Evolutionary conservation across 192 early-diverging fungal species (phyloP).

Genomic region (Radiomyces spectabilis): DNA sequence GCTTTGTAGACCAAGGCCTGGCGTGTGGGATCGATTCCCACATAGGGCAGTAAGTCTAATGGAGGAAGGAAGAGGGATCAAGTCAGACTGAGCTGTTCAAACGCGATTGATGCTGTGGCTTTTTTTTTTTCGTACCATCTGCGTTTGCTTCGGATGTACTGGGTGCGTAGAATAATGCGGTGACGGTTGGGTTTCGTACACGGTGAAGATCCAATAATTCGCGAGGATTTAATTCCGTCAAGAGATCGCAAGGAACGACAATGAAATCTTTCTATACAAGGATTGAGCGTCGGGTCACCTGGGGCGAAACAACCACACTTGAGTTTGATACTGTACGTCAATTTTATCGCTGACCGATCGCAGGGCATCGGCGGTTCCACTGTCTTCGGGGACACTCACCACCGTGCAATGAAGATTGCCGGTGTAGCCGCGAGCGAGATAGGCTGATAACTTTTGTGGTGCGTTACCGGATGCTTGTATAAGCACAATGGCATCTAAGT

Average conservation of each 20-base stretch:
- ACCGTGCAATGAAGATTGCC: constrained; percentile 54
- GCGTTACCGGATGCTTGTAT: constrained; percentile 49
- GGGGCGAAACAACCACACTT: neutral
- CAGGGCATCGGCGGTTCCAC: constrained; percentile 80
- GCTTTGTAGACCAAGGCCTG: constrained; percentile 37
- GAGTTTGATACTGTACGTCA: constrained; percentile 44
- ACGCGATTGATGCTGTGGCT: neutral
- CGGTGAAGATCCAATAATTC: constrained; percentile 82
- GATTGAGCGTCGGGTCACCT: neutral
- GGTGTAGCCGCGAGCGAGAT: constrained; percentile 58
- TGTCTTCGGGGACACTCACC: constrained; percentile 54
- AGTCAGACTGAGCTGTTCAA: too few relatives aligned
- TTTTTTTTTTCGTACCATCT: constrained; percentile 20
- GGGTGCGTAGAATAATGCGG: constrained; percentile 77
- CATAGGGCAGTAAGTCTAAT: constrained; percentile 32
- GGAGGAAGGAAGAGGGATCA: neutral
- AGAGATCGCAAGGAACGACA: constrained; percentile 84
- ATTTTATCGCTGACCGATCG: constrained; percentile 74
- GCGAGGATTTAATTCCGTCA: constrained; percentile 78
- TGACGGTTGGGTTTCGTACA: constrained; percentile 68
- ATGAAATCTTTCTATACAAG: constrained; percentile 75
- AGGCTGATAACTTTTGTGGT: constrained; percentile 58
- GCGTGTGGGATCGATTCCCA: constrained; percentile 40
- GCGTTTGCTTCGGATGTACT: constrained; percentile 65
- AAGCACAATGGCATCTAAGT: constrained; percentile 76